Evolutionary conservation across 2,329 filamentous ascomycete genomes (phyloP), one percentile per base, ranked within the genome.

Genomic region (Colletotrichum camelliae): DNA sequence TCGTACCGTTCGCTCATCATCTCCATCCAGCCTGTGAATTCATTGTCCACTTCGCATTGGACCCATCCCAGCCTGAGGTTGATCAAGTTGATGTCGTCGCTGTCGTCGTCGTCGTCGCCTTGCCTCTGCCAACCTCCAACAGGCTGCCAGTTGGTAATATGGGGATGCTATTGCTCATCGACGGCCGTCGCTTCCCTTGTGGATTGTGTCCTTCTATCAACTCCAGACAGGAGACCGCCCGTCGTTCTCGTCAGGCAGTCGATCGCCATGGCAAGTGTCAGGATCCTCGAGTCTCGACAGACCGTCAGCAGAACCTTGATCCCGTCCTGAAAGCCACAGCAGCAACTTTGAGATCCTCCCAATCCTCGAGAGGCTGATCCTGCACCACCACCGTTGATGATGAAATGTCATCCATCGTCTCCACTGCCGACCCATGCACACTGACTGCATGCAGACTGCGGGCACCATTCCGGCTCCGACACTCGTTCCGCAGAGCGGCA

Each of bases 371-470:
- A 61, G 18, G 24, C 29, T 60, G 29, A 21, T 68, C 13, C 48
- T 68, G 31, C 66, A 52, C 66, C 66, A 52, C 16, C 52, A 68
- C 13, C 37, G 9, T 37, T 15, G 29, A 48, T 62, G 37, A 61
- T 62, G 67, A 62, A 70, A 62, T 62, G 27, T 31, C 67, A 18
- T 68, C 13, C 60, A n/a, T 52, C 27, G 27, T 12, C 35, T 39
- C 65, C 55, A 69, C 35, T 76, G 43, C 70, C 58, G 74, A 76
- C 65, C 64, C 70, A 69, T 74, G 74, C 58, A 66, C 60, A 21
- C 16, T 24, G 39, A 21, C 33, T 72, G 27, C 58, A 67, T 74
- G 70, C 73, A 75, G 69, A 35, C 48, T 60, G 58, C 58, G 48
- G 64, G 48, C 48, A 69, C 21, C 64, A 74, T 60, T 35, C 72